Evolutionary conservation across 164 flowering plant species (phyloP).

Genomic region (Taxillus chinensis): DNA sequence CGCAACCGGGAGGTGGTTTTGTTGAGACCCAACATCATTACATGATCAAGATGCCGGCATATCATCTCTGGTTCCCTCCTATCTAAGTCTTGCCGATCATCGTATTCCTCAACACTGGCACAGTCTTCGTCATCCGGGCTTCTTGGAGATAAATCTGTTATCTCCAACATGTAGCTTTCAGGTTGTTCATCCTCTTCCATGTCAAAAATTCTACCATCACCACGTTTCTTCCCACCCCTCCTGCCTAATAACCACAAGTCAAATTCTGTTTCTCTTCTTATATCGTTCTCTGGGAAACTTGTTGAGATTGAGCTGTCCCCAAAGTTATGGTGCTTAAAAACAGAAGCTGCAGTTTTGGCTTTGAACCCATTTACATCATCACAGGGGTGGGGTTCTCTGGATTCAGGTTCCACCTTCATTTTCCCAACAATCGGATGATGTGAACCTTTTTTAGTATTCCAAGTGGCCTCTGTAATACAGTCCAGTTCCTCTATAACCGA

Average conservation of each 20-base stretch:
- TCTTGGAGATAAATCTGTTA: conserved; percentile 46
- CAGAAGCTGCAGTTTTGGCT: conserved; percentile 4
- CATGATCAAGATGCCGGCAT: conserved; percentile 62
- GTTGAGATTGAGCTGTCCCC: conserved; percentile 35
- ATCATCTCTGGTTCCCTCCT: conserved; percentile 65
- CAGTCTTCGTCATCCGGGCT: conserved; percentile 50
- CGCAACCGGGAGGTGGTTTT: conserved; percentile 51
- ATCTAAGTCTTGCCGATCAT: conserved; percentile 51
- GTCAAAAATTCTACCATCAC: conserved; percentile 64
- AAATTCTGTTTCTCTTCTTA: conserved; percentile 94
- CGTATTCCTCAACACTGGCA: conserved; percentile 56
- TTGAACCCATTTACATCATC: conserved; percentile 22
- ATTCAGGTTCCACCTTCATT: conserved; percentile 43
- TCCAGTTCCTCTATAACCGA: conserved; percentile 59
- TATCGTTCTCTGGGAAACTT: conserved; percentile 58
- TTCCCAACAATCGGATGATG: conserved; percentile 24
- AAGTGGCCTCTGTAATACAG: conserved; percentile 26
- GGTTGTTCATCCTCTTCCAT: conserved; percentile 55
- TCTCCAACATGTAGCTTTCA: conserved; percentile 42
- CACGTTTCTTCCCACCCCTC: conserved; percentile 50
- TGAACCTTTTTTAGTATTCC: conserved; percentile 8
- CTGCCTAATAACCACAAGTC: conserved; percentile 84
- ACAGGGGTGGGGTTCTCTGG: conserved; percentile 12
- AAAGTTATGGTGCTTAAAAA: conserved; percentile 8
- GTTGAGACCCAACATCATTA: conserved; percentile 57